Percentiles rank a stretch among this genome's conserved stretches.
phyloP scores from a whole-genome alignment of 208 protist genomes.

The Balamuthia mandrillaris region DNA sequence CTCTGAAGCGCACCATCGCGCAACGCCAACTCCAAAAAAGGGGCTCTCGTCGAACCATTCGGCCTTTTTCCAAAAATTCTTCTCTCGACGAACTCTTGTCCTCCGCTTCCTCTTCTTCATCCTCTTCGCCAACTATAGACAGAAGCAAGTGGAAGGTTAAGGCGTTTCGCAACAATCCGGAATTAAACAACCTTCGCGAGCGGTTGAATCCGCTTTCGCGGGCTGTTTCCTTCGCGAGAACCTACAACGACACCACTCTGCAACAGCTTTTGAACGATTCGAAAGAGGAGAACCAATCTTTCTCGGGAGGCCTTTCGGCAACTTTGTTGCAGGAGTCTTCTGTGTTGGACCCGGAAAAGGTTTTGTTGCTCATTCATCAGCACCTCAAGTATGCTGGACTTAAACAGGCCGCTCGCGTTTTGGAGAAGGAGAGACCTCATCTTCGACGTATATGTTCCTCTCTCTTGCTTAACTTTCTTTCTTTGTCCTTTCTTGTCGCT shows the following conservation, averaged over 20 bases:
- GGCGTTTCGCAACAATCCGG: too few species aligned
- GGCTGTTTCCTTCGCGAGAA: background rate
- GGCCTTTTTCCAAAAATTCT: too few species aligned
- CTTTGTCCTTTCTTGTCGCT: too few species aligned
- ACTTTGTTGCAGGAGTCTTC: background rate
- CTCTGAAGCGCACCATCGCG: too few species aligned
- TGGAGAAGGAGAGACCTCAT: background rate
- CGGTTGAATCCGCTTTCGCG: background rate
- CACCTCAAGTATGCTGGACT: background rate
- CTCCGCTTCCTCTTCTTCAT: too few species aligned
- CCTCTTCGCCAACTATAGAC: too few species aligned
- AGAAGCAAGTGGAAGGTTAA: background rate
- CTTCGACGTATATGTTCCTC: too few species aligned
- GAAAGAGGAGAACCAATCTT: background rate
- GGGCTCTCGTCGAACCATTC: too few species aligned
- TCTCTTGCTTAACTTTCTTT: background rate
- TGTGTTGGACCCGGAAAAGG: background rate
- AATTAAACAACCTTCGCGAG: background rate
- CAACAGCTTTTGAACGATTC: background rate
- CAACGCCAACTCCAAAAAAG: too few species aligned
- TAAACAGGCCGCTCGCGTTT: background rate
- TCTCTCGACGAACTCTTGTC: too few species aligned
- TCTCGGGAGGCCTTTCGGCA: background rate
- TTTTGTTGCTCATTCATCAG: conserved; percentile 2
- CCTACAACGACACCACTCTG: background rate